Base-by-base conservation (phyloP, 2,329 filamentous ascomycete genomes). In the Fusarium odoratissimum region DNA sequence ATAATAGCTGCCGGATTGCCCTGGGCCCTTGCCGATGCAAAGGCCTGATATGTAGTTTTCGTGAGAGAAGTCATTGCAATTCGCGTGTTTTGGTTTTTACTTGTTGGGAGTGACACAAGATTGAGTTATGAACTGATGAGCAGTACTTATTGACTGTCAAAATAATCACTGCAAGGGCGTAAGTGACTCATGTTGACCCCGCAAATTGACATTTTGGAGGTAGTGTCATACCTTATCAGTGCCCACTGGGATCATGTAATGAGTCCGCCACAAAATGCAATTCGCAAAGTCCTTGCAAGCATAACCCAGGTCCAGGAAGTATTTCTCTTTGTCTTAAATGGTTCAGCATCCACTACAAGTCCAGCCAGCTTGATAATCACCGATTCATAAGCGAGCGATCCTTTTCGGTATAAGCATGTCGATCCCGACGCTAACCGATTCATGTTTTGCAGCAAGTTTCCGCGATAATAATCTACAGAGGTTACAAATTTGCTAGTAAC, bases 1-100 rank as follows among this genome's bases (percentile, higher is more conserved):
- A 67, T 67, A 1, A 67, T 64, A 3, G 63, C 64, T 0, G 65
- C 65, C 1, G 65, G 65, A 19, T 67, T 67, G 16, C 65, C 65
- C 4, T 61, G 41, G 1, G 57, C 65, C 10, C n/a, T 19, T 8
- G 30, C 31, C 0, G 65, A 67, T 0, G 65, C 37, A 13, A 67
- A 67, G 19, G 64, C 65, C 6, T 67, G 49, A 5, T 62, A 67
- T 1, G 35, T 42, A 3, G 65, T 67, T 23, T 45, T 23, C 16
- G 31, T 49, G 4, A 45, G n/a, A 13, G 64, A 38, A 1, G 21
- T 0, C 65, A 67, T 67, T 1, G 13, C 0, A 13, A 17, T 13
- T 38, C 5, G 0, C n/a, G n/a, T n/a, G n/a, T n/a, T n/a, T n/a
- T n/a, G n/a, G n/a, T n/a, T n/a, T n/a, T n/a, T n/a, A n/a, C n/a